These are phyloP conservation scores for Fusarium sambucinum DNA, from an alignment of 2,329 filamentous ascomycete species.

Conservation along the genomic window DNA sequence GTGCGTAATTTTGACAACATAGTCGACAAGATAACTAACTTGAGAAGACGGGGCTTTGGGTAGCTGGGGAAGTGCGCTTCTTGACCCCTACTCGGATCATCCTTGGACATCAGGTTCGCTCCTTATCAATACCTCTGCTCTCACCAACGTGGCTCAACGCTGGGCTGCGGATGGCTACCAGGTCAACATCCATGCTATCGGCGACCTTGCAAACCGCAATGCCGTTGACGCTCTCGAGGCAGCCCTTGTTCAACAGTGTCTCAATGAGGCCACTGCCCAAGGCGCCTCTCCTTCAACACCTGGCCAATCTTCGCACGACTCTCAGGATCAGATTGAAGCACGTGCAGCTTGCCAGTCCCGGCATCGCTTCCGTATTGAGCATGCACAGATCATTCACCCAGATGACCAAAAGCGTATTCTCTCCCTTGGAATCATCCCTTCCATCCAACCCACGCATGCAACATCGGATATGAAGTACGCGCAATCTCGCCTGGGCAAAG, in stretches of 20 bases:
- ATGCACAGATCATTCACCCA: slow-evolving; percentile 77
- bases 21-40: neutral
- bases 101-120: slow-evolving; percentile 72
- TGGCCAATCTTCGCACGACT: slow-evolving; percentile 1
- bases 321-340: slow-evolving; percentile 37
- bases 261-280: slow-evolving; percentile 47
- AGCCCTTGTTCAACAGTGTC: slow-evolving; percentile 67
- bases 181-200: slow-evolving; percentile 79
- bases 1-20: slow-evolving; percentile 53
- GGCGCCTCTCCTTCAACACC: slow-evolving; percentile 20
- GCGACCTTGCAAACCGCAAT: slow-evolving; percentile 74
- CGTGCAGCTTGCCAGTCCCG: slow-evolving; percentile 65
- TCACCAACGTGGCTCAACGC: slow-evolving; percentile 64
- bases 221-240: slow-evolving; percentile 72
- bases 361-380: slow-evolving; percentile 75
- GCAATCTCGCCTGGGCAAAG: slow-evolving; percentile 67
- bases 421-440: slow-evolving; percentile 72
- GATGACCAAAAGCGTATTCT: slow-evolving; percentile 71
- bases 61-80: slow-evolving; percentile 77
- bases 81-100: slow-evolving; percentile 77
- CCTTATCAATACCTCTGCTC: slow-evolving; percentile 71
- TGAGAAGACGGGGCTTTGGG: slow-evolving; percentile 73
- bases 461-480: slow-evolving; percentile 79
- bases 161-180: slow-evolving; percentile 74
- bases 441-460: slow-evolving; percentile 78